Conservation (phyloP, 495 filamentous ascomycete genomes). For the Trichoderma asperelloides region DNA sequence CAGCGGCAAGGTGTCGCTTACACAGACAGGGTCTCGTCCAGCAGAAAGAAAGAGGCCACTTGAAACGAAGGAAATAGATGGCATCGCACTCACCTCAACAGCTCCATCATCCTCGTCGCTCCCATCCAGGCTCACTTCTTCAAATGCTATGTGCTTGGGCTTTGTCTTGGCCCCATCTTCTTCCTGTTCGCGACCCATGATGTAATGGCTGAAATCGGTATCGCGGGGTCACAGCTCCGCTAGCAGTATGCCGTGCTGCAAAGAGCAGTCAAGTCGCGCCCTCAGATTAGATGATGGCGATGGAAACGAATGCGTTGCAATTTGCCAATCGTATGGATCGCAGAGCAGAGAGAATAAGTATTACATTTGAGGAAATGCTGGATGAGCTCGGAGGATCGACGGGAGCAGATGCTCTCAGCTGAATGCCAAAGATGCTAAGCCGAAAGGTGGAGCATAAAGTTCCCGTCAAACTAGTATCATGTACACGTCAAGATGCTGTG, state of each 20-base stretch:
- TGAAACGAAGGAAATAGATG: not conserved
- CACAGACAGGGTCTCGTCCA: too few species aligned
- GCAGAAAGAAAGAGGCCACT: not conserved
- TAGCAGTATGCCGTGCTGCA: not conserved
- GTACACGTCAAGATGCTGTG: too few species aligned
- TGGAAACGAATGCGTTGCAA: too few species aligned
- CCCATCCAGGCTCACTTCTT: constrained; percentile 22
- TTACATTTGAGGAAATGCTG: too few species aligned
- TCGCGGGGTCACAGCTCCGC: not conserved
- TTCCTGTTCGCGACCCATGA: not conserved
- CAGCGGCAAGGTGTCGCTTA: constrained; percentile 4
- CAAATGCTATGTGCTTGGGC: constrained; percentile 15
- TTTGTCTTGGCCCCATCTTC: not conserved
- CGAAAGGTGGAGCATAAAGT: not conserved
- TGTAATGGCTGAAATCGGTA: not conserved
- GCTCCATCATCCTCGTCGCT: constrained; percentile 34
- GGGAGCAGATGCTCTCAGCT: not conserved
- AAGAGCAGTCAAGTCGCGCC: not conserved
- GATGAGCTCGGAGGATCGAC: not conserved
- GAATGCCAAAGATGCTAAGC: not conserved
- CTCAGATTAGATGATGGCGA: not conserved
- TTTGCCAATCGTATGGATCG: too few species aligned
- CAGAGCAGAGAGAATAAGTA: too few species aligned
- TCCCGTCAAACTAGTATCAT: not conserved
- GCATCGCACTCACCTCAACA: constrained; percentile 29